phyloP scores from a whole-genome alignment of 1,139 yeast genomes.

The Spathaspora jeffriesii region DNA sequence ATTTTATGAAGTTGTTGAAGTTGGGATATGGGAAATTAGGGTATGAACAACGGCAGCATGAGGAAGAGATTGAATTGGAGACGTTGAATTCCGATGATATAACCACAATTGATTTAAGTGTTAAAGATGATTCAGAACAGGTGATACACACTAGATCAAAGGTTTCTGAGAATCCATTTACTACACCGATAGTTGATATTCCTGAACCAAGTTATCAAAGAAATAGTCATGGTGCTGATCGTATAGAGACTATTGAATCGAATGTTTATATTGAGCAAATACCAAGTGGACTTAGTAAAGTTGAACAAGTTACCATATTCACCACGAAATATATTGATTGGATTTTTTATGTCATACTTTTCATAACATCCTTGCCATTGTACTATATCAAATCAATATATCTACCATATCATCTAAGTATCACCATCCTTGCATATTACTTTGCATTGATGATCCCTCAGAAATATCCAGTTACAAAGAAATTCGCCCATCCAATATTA shows the following conservation, averaged over 20 bases:
- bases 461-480: conserved; percentile 45
- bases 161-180: background rate
- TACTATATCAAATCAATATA: conserved; percentile 46
- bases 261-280: conserved; percentile 1
- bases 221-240: background rate
- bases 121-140: background rate
- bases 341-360: conserved; percentile 45
- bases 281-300: background rate
- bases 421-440: conserved; percentile 58
- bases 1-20: conserved; percentile 33
- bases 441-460: conserved; percentile 51
- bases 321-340: conserved; percentile 55
- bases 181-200: background rate
- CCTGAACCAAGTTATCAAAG: conserved; percentile 2
- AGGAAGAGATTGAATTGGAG: conserved; percentile 18
- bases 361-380: conserved; percentile 56
- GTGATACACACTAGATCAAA: background rate
- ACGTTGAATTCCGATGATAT: conserved; percentile 27
- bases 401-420: conserved; percentile 62
- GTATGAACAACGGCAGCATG: conserved; percentile 9
- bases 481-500: conserved; percentile 70
- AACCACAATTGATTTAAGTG: conserved; percentile 32
- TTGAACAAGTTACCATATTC: conserved; percentile 20
- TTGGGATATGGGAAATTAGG: conserved; percentile 22
- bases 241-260: background rate